Base-by-base conservation (phyloP, 169 alveolate species). In the Cryptosporidium canis region DNA sequence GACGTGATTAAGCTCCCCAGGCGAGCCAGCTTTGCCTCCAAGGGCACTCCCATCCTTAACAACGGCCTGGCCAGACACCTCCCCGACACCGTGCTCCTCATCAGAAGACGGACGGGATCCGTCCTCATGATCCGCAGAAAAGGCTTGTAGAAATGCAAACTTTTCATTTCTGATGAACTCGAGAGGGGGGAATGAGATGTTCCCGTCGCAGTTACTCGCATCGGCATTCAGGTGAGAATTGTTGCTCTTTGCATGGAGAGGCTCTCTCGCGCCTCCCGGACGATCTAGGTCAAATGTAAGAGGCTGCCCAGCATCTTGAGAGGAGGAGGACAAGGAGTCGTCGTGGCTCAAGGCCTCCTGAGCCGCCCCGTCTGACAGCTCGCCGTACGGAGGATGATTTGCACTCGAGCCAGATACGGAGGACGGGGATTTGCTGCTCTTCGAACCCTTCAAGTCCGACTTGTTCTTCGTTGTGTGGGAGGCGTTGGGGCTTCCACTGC, bases 91-190 rank as follows among this genome's bases (percentile, higher is more conserved):
- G 27, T n/a, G 29, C 12, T 77, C 87, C 18, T 41, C 47, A 39
- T 77, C 87, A 7, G 77, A 58, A 55, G 51, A 55, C 16, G 21
- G 29, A 31, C 21, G 11, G 12, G 3, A 21, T 16, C 8, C 47
- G 16, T 71, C 68, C 12, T 29, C 35, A 18, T 71, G 4, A 44
- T 29, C 31, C 7, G 21, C 3, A n/a, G 16, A 35, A 70, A 21
- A 77, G 11, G 70, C 71, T 7, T 41, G 55, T n/a, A 77, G 41
- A 24, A 77, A 77, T 12, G 87, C 47, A 45, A 77, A 77, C 18
- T 77, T 77, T 21, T 55, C 61, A 21, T 33, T 61, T 77, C 37
- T 77, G 4, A 77, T 58, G 44, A 77, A 77, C 18, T 77, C 87
- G 1, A 44, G 21, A 4, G 87, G 87, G 14, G 84, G 84, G 33